Evolutionary conservation across 768 basidiomycete genomes (phyloP), one percentile per base, ranked within the genome.

Genomic region (Holtermanniella nyarrowii): DNA sequence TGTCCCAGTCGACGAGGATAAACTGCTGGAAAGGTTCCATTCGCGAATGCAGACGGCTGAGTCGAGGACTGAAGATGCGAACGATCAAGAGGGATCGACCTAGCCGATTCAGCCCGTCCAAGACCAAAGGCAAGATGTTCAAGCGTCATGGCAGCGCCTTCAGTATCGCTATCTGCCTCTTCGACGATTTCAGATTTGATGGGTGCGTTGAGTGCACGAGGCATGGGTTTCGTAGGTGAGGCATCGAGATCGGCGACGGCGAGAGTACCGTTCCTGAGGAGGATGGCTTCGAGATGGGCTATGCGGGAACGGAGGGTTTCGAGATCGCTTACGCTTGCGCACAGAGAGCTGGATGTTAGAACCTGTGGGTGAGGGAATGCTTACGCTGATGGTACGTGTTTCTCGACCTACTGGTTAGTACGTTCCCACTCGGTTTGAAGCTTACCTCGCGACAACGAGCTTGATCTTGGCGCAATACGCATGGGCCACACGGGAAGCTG

Each of bases 51-150:
- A n/a, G n/a, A n/a, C n/a, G n/a, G n/a, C n/a, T n/a, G n/a, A n/a
- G n/a, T n/a, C 10, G 31, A 7, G 16, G 31, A 37, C 10, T 7
- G 10, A 7, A 16, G 16, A 16, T 16, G 10, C 16, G 31, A 37
- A 37, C 16, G 31, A 7, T 7, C 31, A 16, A 7, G 7, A 16
- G 31, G 10, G 7, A 37, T 7, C 7, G 31, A 37, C 31, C 31
- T 7, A n/a, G n/a, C n/a, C 10, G 31, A 37, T 16, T 37, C 31
- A 7, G 31, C 31, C 10, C 31, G 31, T 37, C 10, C 31, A 37
- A 65, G 59, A 21, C 70, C 70, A 50, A 69, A 71, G 7, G 70
- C 68, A 16, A 71, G 56, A 48, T 71, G 68, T 48, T 71, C 70
- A 10, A 71, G 50, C 1, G 66, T 69, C 24, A 69, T 46, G 1